Evolutionary conservation across 192 early-diverging fungal species (phyloP).

Genomic region (Coemansia sp.): DNA sequence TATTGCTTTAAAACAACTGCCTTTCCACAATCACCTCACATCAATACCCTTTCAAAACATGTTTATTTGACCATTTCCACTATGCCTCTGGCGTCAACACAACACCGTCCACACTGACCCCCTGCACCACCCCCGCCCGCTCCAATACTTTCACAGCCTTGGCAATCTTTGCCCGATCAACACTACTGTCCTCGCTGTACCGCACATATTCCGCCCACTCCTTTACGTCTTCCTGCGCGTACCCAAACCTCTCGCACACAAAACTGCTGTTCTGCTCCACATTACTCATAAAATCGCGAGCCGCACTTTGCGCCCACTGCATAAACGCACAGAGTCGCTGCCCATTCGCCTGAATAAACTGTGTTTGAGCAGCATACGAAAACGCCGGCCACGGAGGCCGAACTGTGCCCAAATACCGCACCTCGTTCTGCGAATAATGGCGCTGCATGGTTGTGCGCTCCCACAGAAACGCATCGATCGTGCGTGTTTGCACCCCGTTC

Average conservation of each 20-base stretch:
- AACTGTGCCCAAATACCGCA: slow-evolving; percentile 72
- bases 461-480: slow-evolving; percentile 84
- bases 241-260: slow-evolving; percentile 32
- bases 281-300: slow-evolving; percentile 16
- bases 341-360: slow-evolving; percentile 9
- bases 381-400: slow-evolving; percentile 91
- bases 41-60: no score
- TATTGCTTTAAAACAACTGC: not conserved
- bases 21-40: not conserved
- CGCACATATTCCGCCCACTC: slow-evolving; percentile 39
- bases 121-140: slow-evolving; percentile 24
- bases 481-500: slow-evolving; percentile 61
- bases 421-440: slow-evolving; percentile 67
- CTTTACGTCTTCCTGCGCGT: slow-evolving; percentile 18
- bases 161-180: slow-evolving; percentile 19
- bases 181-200: slow-evolving; percentile 18
- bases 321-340: slow-evolving; percentile 9
- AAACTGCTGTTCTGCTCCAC: slow-evolving; percentile 6
- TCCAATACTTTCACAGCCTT: slow-evolving; percentile 20
- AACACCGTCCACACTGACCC: slow-evolving; percentile 8
- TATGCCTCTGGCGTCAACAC: slow-evolving; percentile 16
- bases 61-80: not conserved
- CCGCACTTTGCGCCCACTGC: not conserved
- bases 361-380: slow-evolving; percentile 60
- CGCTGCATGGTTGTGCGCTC: slow-evolving; percentile 90